Evolutionary conservation across 768 basidiomycete species (phyloP), one percentile per base, ranked within the genome.

Genomic region (Boletus bicolor): DNA sequence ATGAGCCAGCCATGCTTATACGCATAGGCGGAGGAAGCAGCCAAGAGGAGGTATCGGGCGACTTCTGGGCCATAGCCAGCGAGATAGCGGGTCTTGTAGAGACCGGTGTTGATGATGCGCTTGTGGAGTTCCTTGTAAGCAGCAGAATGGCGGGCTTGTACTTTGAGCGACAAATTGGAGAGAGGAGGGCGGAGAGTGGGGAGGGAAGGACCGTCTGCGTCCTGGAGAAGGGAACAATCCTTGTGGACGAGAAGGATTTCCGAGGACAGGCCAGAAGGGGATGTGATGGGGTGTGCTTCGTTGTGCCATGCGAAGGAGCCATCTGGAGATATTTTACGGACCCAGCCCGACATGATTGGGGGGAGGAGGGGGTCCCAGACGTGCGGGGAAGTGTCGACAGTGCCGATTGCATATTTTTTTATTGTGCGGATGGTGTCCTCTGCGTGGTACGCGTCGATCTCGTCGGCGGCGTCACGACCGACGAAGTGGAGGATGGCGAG

Each of bases 401-500:
- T 77, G 26, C 88, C 95, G 24, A 94, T 76, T 50, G 82, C 79
- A 67, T 86, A 96, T 17, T 59, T 62, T 28, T 56, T 70, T 19
- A 72, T 70, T 65, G 58, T 64, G n/a, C 53, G 59, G 45, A 67
- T 42, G 19, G 70, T 68, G 44, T 62, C 52, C 37, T 82, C 79
- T 7, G 78, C 77, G 68, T 99, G 97, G 74, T 90, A 98, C 21
- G 93, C 96, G 58, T 91, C 83, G 35, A 98, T 90, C 71, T 99
- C 97, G 75, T 96, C 90, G 0, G 91, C 83, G 0, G 96, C 95
- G 68, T 99, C 95, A 53, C 96, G 82, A 4, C 96, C 97, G 41
- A 98, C 85, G 64, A 94, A 98, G 73, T 99, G 97, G 26, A 96
- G 84, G 54, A 99, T 83, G 14, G 93, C 81, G 47, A 98, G 86